A percentile compares a stretch with the other conserved stretches of the same genome.
Conservation (phyloP, 1,284 basidiomycete species). For the Trichosporon sp. region DNA sequence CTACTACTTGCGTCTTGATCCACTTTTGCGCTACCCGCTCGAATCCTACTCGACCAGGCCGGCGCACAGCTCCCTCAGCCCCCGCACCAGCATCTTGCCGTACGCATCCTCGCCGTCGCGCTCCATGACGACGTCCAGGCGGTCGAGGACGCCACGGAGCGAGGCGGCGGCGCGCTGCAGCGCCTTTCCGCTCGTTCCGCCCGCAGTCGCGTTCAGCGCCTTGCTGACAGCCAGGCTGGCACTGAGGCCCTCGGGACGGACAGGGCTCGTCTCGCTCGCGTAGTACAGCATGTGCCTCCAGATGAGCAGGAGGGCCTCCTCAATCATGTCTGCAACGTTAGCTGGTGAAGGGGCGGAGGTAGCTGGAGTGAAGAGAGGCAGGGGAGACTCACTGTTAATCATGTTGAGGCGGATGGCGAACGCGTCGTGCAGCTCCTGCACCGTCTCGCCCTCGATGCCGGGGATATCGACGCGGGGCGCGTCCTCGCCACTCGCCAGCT, state of each 20-base stretch:
- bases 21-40: background rate
- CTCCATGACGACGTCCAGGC: constrained; percentile 52
- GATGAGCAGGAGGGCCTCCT: constrained; percentile 79
- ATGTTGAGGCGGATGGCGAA: constrained; percentile 23
- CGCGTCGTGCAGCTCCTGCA: constrained; percentile 29
- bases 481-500: constrained; percentile 37
- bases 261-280: constrained; percentile 50
- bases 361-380: no score
- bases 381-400: constrained; percentile 27
- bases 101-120: constrained; percentile 40
- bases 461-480: constrained; percentile 25
- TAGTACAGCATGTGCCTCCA: constrained; percentile 77
- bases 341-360: background rate
- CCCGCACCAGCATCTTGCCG: constrained; percentile 49
- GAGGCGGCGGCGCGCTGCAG: constrained; percentile 47
- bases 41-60: constrained; percentile 34
- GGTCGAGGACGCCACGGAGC: constrained; percentile 48
- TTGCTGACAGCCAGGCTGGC: constrained; percentile 37
- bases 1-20: background rate
- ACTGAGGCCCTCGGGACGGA: constrained; percentile 45
- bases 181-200: constrained; percentile 35
- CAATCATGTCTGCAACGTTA: constrained; percentile 65
- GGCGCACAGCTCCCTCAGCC: constrained; percentile 50
- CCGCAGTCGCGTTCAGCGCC: constrained; percentile 33
- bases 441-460: constrained; percentile 24